Base-by-base conservation (phyloP, 2,329 filamentous ascomycete genomes). In the Drechslerella stenobrocha region DNA sequence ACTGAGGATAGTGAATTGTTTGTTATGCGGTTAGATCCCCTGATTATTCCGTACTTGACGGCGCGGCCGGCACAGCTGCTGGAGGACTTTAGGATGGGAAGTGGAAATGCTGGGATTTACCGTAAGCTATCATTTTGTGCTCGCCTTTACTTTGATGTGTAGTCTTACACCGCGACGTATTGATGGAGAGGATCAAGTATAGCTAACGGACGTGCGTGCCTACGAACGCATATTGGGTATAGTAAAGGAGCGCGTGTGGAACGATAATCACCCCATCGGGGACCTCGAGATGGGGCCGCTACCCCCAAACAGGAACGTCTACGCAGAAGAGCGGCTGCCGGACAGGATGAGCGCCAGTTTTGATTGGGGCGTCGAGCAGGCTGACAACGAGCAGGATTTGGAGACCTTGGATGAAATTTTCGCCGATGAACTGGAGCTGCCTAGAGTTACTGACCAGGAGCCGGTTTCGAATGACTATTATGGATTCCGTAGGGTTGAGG, bases 241-340 rank as follows among this genome's bases (percentile, higher is more conserved):
- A 66, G 61, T 59, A 1, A 55, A 50, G 42, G 61, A 66, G 32
- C 32, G 40, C 7, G 42, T 66, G 1, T 3, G 44, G 18, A 20
- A 45, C 3, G 47, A 35, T 18, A 30, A 53, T 8, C 18, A 13
- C 18, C 7, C 37, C 15, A 18, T 59, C 13, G 61, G 61, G 11
- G 4, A 50, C 1, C 30, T 66, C 42, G 61, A 59, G 18, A 45
- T 59, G n/a, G 61, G 47, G 1, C 40, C 9, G 13, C 22, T 1
- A 13, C 15, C 1, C 0, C 28, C 2, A 35, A 26, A 5, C 9
- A 3, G 13, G 15, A 20, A 42, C 15, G 6, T 18, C 37, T 42
- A 42, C 37, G 6, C 8, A 3, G 37, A 42, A 7, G 9, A 18
- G 13, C n/a, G 6, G 37, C 18, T 42, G 3, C 37, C 37, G 6